Conservation (phyloP, 106 monocot species). For the Platanthera zijinensis region DNA sequence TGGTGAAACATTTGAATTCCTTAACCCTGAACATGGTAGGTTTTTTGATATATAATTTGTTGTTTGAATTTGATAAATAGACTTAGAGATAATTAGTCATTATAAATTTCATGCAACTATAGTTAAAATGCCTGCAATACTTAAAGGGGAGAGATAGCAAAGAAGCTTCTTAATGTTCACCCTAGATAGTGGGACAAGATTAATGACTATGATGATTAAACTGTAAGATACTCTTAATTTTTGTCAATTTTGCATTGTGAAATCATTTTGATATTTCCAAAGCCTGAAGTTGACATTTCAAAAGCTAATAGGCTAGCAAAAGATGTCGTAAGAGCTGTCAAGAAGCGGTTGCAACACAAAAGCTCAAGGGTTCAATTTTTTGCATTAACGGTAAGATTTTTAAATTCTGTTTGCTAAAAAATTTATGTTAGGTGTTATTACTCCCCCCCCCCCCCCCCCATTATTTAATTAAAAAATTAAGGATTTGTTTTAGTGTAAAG, state of each 20-base stretch:
- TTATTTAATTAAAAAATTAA: not conserved
- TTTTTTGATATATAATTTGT: too few species aligned
- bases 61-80: not conserved
- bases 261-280: not conserved
- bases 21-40: too few species aligned
- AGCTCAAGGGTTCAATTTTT: constrained; percentile 64
- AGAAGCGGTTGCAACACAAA: constrained; percentile 70
- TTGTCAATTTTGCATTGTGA: not conserved
- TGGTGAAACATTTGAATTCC: too few species aligned
- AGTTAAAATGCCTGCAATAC: not conserved
- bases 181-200: too few species aligned
- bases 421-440: not conserved
- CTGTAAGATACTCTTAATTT: too few species aligned
- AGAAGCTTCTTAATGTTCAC: too few species aligned
- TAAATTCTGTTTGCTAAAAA: not conserved
- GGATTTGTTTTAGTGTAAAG: too few species aligned
- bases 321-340: constrained; percentile 75
- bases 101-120: too few species aligned
- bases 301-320: constrained; percentile 53
- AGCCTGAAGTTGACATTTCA: not conserved
- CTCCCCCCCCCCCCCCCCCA: too few species aligned
- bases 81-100: too few species aligned
- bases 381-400: constrained; percentile 66
- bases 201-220: too few species aligned
- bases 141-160: too few species aligned